These are phyloP conservation scores for Stentor coeruleus DNA, from an alignment of 73 alveolate species.

Conservation along the genomic window DNA sequence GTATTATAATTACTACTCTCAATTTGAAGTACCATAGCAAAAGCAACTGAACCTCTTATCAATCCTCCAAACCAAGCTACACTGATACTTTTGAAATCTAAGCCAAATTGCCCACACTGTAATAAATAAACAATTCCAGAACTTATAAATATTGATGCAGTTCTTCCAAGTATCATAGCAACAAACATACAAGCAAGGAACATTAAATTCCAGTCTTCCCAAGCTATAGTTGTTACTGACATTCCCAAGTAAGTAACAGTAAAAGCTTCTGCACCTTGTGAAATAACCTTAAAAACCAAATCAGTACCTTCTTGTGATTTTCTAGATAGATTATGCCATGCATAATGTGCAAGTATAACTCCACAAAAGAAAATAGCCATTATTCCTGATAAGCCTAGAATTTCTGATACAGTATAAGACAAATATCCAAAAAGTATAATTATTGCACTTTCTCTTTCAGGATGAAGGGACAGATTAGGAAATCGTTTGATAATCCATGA, in stretches of 20 bases:
- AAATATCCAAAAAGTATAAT: constrained; percentile 80
- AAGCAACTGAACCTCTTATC: constrained; percentile 97
- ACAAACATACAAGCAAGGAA: constrained; percentile 71
- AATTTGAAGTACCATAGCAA: constrained; percentile 80
- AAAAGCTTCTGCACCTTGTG: constrained; percentile 96
- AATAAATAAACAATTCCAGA: constrained; percentile 53
- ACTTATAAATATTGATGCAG: constrained; percentile 71
- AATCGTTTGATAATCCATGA: constrained; percentile 51
- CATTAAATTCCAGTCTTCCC: constrained; percentile 46
- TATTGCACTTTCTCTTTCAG: constrained; percentile 82
- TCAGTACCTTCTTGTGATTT: constrained; percentile 85
- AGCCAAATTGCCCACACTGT: constrained; percentile 47
- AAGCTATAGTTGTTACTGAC: constrained; percentile 51
- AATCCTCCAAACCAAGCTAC: constrained; percentile 89
- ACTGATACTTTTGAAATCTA: constrained; percentile 73
- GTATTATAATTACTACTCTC: constrained; percentile 63
- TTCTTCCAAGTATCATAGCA: constrained; percentile 78
- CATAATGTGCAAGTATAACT: constrained; percentile 87
- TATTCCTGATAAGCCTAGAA: constrained; percentile 83
- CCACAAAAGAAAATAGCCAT: constrained; percentile 93
- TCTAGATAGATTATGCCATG: constrained; percentile 81
- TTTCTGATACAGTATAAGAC: constrained; percentile 85
- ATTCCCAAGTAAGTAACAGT: constrained; percentile 93
- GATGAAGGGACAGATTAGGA: constrained; percentile 50
- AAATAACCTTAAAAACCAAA: constrained; percentile 81